A percentile compares a stretch with the other conserved stretches of the same genome.
phyloP scores from a whole-genome alignment of 1,284 basidiomycete species.

The Ustilago trichophora region DNA sequence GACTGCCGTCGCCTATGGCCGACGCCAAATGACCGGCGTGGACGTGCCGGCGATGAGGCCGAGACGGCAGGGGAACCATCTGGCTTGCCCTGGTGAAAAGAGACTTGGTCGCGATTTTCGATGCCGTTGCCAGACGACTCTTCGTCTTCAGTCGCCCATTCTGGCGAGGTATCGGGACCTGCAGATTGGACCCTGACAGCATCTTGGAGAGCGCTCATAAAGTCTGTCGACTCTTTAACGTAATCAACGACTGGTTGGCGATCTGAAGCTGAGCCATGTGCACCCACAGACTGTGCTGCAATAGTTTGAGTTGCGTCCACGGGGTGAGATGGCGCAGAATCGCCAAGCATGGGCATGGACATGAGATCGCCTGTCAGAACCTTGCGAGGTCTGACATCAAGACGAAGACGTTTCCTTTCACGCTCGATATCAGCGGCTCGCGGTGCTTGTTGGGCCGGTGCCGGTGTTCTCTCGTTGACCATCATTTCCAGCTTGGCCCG shows the following conservation, averaged over 20 bases:
- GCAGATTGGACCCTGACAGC: constrained; percentile 15
- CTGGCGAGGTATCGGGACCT: constrained; percentile 13
- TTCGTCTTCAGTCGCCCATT: constrained; percentile 44
- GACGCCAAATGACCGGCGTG: not conserved
- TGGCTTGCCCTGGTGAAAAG: constrained; percentile 29
- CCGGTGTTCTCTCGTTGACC: constrained; percentile 43
- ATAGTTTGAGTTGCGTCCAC: not conserved
- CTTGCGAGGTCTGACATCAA: constrained; percentile 39
- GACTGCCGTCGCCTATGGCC: not conserved
- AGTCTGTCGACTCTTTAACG: constrained; percentile 35
- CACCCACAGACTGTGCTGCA: not conserved
- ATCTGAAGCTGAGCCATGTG: not conserved
- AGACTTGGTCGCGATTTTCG: not conserved
- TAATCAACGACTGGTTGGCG: constrained; percentile 36
- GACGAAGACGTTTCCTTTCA: constrained; percentile 50
- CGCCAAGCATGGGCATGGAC: constrained; percentile 28
- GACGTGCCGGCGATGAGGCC: constrained; percentile 15
- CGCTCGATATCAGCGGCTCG: constrained; percentile 31
- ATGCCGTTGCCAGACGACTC: constrained; percentile 15
- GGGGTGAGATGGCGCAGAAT: not conserved
- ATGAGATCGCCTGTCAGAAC: constrained; percentile 42
- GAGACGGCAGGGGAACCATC: constrained; percentile 1
- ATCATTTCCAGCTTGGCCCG: constrained; percentile 52
- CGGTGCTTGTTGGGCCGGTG: constrained; percentile 9
- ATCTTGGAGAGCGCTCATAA: constrained; percentile 40